Evolutionary conservation across 2,329 filamentous ascomycete species (phyloP).

Genomic region (Diaporthe sp.): DNA sequence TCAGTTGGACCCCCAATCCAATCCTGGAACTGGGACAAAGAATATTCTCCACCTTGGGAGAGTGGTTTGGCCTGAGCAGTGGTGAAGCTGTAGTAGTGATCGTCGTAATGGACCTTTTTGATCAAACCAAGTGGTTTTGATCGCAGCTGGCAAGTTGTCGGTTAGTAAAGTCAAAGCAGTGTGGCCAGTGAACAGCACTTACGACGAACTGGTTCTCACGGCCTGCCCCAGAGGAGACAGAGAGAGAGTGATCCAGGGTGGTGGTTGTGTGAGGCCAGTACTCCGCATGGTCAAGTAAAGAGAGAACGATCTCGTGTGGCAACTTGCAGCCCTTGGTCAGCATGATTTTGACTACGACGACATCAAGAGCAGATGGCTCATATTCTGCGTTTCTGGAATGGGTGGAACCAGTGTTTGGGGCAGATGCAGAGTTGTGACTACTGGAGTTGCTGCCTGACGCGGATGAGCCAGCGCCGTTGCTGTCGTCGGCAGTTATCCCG

Average conservation of each 20-base stretch:
- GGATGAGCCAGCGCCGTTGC: not conserved
- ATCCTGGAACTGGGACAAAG: slow-evolving; percentile 50
- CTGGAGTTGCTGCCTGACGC: not conserved
- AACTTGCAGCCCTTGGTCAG: slow-evolving; percentile 60
- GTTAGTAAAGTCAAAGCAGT: slow-evolving; percentile 26
- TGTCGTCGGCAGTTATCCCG: not conserved
- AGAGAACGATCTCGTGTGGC: slow-evolving; percentile 69
- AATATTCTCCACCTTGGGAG: slow-evolving; percentile 47
- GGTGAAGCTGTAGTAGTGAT: slow-evolving; percentile 43
- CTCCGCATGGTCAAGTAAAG: slow-evolving; percentile 71
- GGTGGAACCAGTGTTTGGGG: not conserved
- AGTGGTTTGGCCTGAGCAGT: slow-evolving; percentile 39
- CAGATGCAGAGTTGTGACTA: not conserved
- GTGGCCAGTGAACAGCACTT: slow-evolving; percentile 40
- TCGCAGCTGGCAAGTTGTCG: slow-evolving; percentile 52
- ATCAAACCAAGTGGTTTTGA: slow-evolving; percentile 57
- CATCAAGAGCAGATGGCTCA: slow-evolving; percentile 62
- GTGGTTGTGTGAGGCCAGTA: slow-evolving; percentile 70
- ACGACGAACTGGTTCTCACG: slow-evolving; percentile 59
- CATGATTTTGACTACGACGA: slow-evolving; percentile 63
- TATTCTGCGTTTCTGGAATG: slow-evolving; percentile 15
- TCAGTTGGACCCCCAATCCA: slow-evolving; percentile 58
- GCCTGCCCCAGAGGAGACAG: not conserved
- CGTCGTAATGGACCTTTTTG: slow-evolving; percentile 47
- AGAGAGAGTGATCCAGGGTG: slow-evolving; percentile 45